Conservation (phyloP, 2,329 filamentous ascomycete species). For the Dothideomycetes sp. region DNA sequence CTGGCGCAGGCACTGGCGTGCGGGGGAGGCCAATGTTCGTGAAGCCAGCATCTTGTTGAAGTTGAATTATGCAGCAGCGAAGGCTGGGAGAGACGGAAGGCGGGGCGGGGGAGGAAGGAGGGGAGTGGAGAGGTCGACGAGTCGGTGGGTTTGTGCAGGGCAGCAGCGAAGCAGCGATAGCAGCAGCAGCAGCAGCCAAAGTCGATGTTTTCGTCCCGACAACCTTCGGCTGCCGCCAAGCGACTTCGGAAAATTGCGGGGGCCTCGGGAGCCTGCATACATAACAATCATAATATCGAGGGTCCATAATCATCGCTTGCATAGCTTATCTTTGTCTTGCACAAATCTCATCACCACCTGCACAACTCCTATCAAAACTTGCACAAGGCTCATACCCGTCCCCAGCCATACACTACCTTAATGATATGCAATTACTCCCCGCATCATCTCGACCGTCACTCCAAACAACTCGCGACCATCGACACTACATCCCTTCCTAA, state of each 20-base stretch:
- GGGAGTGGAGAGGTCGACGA: not conserved
- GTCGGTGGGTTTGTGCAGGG: too few relatives aligned
- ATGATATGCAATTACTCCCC: not conserved
- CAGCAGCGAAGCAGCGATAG: too few relatives aligned
- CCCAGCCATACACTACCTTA: not conserved
- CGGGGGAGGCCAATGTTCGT: constrained; percentile 66
- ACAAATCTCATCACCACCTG: too few relatives aligned
- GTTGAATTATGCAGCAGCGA: not conserved
- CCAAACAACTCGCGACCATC: not conserved
- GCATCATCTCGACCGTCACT: not conserved
- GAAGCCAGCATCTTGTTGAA: constrained; percentile 67
- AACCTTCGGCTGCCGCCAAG: too few relatives aligned
- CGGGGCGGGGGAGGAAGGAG: constrained; percentile 3
- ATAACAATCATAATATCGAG: too few relatives aligned
- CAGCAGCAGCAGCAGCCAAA: too few relatives aligned
- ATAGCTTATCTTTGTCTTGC: too few relatives aligned
- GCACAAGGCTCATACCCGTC: constrained; percentile 3
- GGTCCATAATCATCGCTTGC: too few relatives aligned
- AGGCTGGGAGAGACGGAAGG: constrained; percentile 6
- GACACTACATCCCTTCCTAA: constrained; percentile 18
- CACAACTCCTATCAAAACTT: not conserved
- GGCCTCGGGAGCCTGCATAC: too few relatives aligned
- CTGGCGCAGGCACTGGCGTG: constrained; percentile 70
- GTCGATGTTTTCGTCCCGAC: too few relatives aligned
- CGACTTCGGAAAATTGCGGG: too few relatives aligned